Evolutionary conservation across 805 yeast species (phyloP).

Genomic region (Pichia eremophila): DNA sequence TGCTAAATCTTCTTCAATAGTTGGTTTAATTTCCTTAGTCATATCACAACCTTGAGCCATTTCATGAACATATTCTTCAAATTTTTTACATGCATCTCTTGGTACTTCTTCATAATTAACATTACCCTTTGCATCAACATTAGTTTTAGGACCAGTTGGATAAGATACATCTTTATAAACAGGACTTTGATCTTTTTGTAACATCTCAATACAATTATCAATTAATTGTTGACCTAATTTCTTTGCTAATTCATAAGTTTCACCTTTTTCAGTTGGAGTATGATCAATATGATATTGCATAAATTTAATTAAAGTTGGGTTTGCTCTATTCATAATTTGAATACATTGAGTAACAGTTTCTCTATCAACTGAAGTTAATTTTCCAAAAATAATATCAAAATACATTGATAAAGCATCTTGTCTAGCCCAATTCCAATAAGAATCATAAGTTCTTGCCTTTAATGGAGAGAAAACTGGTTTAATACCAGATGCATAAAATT

Average conservation of each 20-base stretch:
- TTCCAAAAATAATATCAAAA: conserved; percentile 93
- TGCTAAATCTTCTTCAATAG: conserved; percentile 78
- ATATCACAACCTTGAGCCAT: conserved; percentile 93
- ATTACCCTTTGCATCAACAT: conserved; percentile 81
- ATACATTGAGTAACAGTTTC: conserved; percentile 95
- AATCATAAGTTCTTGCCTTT: conserved; percentile 93
- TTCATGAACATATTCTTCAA: conserved; percentile 90
- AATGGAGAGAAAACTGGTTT: conserved; percentile 81
- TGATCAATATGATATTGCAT: conserved; percentile 92
- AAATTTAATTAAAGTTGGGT: conserved; percentile 85
- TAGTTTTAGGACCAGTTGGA: conserved; percentile 93
- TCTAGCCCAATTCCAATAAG: conserved; percentile 99
- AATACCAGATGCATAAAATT: conserved; percentile 85
- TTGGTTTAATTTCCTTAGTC: conserved; percentile 61
- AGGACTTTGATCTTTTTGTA: conserved; percentile 70
- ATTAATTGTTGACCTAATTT: conserved; percentile 86
- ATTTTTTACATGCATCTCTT: conserved; percentile 85
- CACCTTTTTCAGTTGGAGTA: conserved; percentile 79
- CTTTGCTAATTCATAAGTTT: conserved; percentile 85
- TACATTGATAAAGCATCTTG: conserved; percentile 92
- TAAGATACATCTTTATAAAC: conserved; percentile 91
- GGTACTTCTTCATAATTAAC: conserved; percentile 76
- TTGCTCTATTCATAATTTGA: conserved; percentile 94
- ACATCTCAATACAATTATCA: conserved; percentile 88
- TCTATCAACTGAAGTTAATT: conserved; percentile 81